A percentile compares a stretch with the other conserved stretches of the same genome.
Evolutionary conservation across 257 asterid genomes (phyloP).

Genomic region (Salvia splendens): DNA sequence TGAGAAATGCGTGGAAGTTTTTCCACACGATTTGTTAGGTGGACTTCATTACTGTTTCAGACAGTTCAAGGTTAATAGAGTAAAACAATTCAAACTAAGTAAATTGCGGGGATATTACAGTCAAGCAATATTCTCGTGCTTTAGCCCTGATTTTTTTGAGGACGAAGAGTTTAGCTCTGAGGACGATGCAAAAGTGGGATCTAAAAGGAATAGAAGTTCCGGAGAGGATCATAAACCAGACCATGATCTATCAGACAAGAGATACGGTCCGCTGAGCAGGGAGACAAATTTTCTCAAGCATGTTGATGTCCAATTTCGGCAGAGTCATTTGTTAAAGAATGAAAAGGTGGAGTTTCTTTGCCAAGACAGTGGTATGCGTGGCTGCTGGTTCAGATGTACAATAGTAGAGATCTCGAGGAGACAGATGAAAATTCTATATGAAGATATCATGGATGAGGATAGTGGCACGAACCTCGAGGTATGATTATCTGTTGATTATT

Average conservation of each 20-base stretch:
- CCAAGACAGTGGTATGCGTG: slow-evolving; percentile 97
- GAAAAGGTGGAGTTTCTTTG: slow-evolving; percentile 83
- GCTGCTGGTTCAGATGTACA: slow-evolving; percentile 96
- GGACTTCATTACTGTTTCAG: slow-evolving; percentile 83
- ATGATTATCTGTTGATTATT: slow-evolving; percentile 20
- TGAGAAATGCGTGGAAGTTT: slow-evolving; percentile 78
- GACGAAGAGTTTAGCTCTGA: slow-evolving; percentile 74
- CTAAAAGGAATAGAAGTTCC: slow-evolving; percentile 66
- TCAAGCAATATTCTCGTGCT: slow-evolving; percentile 88
- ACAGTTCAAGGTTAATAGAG: slow-evolving; percentile 75
- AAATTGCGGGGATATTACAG: slow-evolving; percentile 78
- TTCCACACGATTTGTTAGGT: slow-evolving; percentile 70
- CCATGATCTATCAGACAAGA: slow-evolving; percentile 52
- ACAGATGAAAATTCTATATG: slow-evolving; percentile 66
- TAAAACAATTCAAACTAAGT: slow-evolving; percentile 80
- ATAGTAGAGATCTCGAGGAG: slow-evolving; percentile 62
- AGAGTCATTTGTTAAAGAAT: slow-evolving; percentile 44
- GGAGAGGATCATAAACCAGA: slow-evolving; percentile 50
- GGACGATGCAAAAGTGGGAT: slow-evolving; percentile 71
- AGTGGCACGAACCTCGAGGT: slow-evolving; percentile 75
- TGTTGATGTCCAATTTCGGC: slow-evolving; percentile 42
- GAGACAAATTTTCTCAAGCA: slow-evolving; percentile 50
- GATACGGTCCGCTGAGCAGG: slow-evolving; percentile 39
- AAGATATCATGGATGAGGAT: slow-evolving; percentile 79
- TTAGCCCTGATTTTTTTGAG: slow-evolving; percentile 87